Evolutionary conservation across 352 stramenopile species (phyloP), one percentile per base, ranked within the genome.

Genomic region (Elongisporangium senticosum): DNA sequence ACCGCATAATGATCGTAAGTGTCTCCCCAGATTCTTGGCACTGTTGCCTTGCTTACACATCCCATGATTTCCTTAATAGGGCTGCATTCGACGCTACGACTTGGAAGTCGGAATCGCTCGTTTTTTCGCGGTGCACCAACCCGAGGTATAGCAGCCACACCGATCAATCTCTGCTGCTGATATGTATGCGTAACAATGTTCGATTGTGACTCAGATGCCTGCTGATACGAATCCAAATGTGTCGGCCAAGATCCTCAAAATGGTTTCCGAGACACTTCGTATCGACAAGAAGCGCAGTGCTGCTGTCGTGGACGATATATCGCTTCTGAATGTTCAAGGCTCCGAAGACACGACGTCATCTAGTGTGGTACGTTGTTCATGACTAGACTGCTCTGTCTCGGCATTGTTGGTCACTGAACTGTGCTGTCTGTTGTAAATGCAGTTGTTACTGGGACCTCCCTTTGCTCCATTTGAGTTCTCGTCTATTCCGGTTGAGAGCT

Each of bases 41-140:
- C 11, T 28, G 28, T 17, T 19, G 17, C 14, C 21, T 58, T 53
- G 47, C 55, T 19, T 13, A 17, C 2, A n/a, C 11, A 19, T 55
- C 14, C 20, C 21, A 17, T 61, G 23, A 37, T 1, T 65, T 43
- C 11, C 10, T 17, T 23, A 53, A 15, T 40, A 90, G 85, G 83
- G 69, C 28, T 81, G 76, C 47, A 59, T 94, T 53, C 79, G 85
- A 24, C 83, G 83, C 23, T 89, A 79, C 53, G 85, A 94, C 55
- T 57, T 93, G 39, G 80, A 91, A 67, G 75, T 93, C 53, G 83
- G 74, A 3, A 84, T 94, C 23, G 79, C 83, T 4, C 76, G 85
- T 7, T 90, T 90, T 57, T 79, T 88, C 53, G 78, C 83, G 14
- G 72, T 84, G 7, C 72, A 92, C 56, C 68, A 83, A 7, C 72